These are phyloP conservation scores for Lophiostoma macrostomum DNA, from an alignment of 495 filamentous ascomycete genomes.

Conservation along the genomic window DNA sequence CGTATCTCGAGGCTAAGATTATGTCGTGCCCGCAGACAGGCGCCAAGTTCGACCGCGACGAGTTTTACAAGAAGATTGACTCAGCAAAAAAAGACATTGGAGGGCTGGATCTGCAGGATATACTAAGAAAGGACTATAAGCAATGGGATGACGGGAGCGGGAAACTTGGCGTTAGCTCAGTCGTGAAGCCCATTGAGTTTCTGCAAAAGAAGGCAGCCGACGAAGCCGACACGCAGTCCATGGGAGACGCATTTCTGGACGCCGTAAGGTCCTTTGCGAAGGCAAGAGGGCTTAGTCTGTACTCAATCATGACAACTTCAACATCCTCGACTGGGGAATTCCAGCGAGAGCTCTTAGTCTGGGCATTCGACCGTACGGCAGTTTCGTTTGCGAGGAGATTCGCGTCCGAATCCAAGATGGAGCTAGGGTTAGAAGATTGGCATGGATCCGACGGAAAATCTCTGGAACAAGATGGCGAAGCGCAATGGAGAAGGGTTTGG, in stretches of 20 bases:
- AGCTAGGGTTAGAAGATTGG: constrained; percentile 60
- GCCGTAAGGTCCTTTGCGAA: constrained; percentile 53
- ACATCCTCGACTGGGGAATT: constrained; percentile 55
- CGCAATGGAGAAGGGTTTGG: constrained; percentile 38
- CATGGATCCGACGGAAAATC: constrained; percentile 13
- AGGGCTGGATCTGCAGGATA: constrained; percentile 63
- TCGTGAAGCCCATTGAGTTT: constrained; percentile 65
- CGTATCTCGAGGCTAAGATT: constrained; percentile 59
- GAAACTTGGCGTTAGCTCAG: constrained; percentile 70
- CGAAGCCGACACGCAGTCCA: constrained; percentile 37
- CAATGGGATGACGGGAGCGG: constrained; percentile 65
- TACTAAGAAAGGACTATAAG: constrained; percentile 91
- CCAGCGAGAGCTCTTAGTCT: constrained; percentile 70
- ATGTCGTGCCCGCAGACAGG: constrained; percentile 36
- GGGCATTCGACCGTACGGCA: constrained; percentile 50
- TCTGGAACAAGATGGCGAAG: constrained; percentile 7
- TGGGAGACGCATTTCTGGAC: constrained; percentile 48
- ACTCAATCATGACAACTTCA: constrained; percentile 72
- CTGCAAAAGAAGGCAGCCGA: constrained; percentile 55
- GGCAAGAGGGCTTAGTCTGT: constrained; percentile 60
- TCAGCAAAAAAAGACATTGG: constrained; percentile 70
- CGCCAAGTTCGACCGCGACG: constrained; percentile 51
- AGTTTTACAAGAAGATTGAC: constrained; percentile 62
- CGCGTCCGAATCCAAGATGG: constrained; percentile 43
- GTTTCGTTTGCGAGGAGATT: constrained; percentile 55